These are phyloP conservation scores for Chlamydomonas schloesseri DNA, from an alignment of 139 green algal species.

Conservation along the genomic window DNA sequence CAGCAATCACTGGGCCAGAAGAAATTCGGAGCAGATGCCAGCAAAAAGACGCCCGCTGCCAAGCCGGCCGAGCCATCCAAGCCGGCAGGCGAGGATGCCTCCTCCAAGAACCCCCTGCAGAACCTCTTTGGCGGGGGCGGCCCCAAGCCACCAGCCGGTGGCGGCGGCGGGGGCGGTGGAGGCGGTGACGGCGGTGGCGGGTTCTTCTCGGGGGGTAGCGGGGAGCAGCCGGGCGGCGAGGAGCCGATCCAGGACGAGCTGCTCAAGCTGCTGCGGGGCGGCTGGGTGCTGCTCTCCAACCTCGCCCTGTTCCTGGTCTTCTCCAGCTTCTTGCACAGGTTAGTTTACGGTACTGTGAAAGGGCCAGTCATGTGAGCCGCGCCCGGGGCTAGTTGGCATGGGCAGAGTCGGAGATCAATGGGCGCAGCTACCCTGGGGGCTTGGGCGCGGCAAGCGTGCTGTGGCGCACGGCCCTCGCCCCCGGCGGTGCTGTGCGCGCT, in stretches of 20 bases:
- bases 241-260: conserved; percentile 51
- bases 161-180: conserved; percentile 10
- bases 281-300: conserved; percentile 64
- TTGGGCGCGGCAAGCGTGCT: too few relatives aligned
- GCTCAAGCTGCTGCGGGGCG: conserved; percentile 40
- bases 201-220: background rate
- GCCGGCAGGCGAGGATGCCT: background rate
- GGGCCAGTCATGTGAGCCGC: too few relatives aligned
- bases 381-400: too few relatives aligned
- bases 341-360: background rate
- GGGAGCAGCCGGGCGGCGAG: conserved; percentile 14
- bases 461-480: too few relatives aligned
- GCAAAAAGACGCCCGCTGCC: conserved; percentile 18
- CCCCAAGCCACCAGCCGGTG: too few relatives aligned
- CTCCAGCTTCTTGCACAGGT: conserved; percentile 61
- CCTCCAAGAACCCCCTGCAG: conserved; percentile 32
- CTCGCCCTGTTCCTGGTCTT: conserved; percentile 58
- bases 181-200: conserved; percentile 7
- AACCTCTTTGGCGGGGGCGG: conserved; percentile 29
- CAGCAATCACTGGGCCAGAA: conserved; percentile 33
- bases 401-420: too few relatives aligned
- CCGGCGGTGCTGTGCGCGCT: too few relatives aligned
- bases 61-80: conserved; percentile 9
- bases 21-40: conserved; percentile 7
- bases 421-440: too few relatives aligned